Percentiles rank a stretch among this genome's conserved stretches.
Conservation (phyloP, 768 basidiomycete genomes). For the Holtermannia corniformis region DNA sequence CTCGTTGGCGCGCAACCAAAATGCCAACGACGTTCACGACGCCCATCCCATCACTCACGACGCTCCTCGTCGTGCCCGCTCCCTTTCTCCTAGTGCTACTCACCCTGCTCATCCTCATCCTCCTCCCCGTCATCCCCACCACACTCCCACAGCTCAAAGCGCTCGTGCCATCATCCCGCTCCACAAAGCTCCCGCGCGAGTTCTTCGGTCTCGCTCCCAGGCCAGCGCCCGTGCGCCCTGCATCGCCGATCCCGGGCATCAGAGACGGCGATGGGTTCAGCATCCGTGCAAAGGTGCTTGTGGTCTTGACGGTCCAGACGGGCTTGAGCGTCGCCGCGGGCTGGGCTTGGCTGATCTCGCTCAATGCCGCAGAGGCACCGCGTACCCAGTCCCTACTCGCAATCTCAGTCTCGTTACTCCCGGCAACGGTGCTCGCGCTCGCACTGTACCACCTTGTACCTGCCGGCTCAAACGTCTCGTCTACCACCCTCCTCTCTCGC, state of each 20-base stretch:
- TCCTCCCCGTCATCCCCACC: constrained; percentile 17
- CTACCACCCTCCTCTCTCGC: constrained; percentile 10
- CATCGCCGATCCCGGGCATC: background rate
- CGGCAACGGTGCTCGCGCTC: background rate
- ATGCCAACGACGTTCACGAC: background rate
- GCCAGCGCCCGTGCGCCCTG: background rate
- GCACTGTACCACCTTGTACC: background rate
- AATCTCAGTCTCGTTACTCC: constrained; percentile 12
- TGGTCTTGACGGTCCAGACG: constrained; percentile 9
- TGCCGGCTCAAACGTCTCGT: constrained; percentile 6
- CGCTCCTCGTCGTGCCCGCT: background rate
- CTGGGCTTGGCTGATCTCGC: constrained; percentile 3
- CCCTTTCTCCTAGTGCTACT: background rate
- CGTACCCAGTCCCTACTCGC: background rate
- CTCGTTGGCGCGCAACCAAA: no score
- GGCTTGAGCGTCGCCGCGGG: constrained; percentile 6
- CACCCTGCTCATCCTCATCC: background rate
- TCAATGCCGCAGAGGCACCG: background rate
- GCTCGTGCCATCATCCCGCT: constrained; percentile 8
- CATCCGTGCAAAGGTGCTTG: constrained; percentile 11
- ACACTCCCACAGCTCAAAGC: background rate
- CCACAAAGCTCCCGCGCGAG: constrained; percentile 25
- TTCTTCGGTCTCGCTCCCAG: constrained; percentile 33
- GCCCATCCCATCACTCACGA: background rate
- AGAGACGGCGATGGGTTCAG: constrained; percentile 4